These are phyloP conservation scores for Prunus padus DNA, from an alignment of 306 rosid species.

Conservation along the genomic window DNA sequence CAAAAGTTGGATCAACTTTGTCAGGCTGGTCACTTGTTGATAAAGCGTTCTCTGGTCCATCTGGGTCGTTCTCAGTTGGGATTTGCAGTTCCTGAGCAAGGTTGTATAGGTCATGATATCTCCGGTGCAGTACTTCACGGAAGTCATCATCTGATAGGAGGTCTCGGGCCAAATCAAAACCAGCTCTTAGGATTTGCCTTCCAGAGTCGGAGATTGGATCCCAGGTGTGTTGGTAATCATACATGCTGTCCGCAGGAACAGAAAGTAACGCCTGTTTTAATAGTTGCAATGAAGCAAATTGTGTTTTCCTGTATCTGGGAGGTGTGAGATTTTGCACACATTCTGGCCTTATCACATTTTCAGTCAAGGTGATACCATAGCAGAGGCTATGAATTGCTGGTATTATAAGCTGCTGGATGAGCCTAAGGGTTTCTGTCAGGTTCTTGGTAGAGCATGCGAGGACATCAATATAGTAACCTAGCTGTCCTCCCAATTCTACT, in stretches of 20 bases:
- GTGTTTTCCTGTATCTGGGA: constrained; percentile 74
- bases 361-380: constrained; percentile 75
- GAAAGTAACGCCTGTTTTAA: constrained; percentile 82
- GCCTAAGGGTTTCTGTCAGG: constrained; percentile 77
- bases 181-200: constrained; percentile 49
- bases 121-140: constrained; percentile 75
- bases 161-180: constrained; percentile 88
- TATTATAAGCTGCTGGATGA: constrained; percentile 70
- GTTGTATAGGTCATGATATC: constrained; percentile 79
- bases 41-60: constrained; percentile 51
- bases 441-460: constrained; percentile 84
- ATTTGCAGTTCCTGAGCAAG: constrained; percentile 92
- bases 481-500: constrained; percentile 87
- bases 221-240: constrained; percentile 98
- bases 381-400: constrained; percentile 82
- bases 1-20: constrained; percentile 65
- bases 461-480: constrained; percentile 70
- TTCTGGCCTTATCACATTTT: constrained; percentile 75
- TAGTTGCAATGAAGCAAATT: constrained; percentile 59
- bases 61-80: constrained; percentile 57
- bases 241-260: constrained; percentile 91
- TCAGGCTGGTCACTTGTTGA: constrained; percentile 46
- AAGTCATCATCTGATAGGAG: constrained; percentile 88
- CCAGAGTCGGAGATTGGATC: constrained; percentile 60
- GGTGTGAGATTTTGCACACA: constrained; percentile 73